Conservation (phyloP, 2,329 filamentous ascomycete genomes). For the Hymenoscyphus albidus region DNA sequence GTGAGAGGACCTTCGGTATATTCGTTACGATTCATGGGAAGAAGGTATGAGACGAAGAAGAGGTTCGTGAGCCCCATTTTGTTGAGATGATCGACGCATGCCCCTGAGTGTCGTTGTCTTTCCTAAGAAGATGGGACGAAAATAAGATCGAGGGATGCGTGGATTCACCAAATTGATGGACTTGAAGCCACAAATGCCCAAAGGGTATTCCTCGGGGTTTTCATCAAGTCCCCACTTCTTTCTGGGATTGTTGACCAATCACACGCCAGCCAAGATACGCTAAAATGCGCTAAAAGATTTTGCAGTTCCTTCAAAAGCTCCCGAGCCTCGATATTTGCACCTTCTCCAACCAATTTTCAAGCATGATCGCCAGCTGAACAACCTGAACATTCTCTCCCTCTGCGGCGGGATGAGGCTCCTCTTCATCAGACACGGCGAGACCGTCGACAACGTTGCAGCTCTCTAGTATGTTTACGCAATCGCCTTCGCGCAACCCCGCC, state of each 20-base stretch:
- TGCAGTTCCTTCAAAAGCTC: not conserved
- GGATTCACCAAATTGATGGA: no score
- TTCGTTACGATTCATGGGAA: slow-evolving; percentile 1
- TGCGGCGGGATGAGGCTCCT: slow-evolving; percentile 56
- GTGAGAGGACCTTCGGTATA: not conserved
- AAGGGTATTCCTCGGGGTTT: no score
- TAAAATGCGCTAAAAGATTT: slow-evolving; percentile 2
- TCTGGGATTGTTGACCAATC: not conserved
- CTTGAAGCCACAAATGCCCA: no score
- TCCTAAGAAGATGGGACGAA: not conserved
- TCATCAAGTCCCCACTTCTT: no score
- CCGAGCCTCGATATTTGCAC: not conserved
- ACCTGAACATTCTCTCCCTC: slow-evolving; percentile 19
- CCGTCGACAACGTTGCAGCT: slow-evolving; percentile 80
- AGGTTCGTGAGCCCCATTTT: not conserved
- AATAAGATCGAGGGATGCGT: no score
- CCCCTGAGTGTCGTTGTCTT: not conserved
- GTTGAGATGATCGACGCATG: not conserved
- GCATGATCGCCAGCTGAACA: slow-evolving; percentile 25
- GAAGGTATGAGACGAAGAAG: not conserved
- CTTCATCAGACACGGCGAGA: slow-evolving; percentile 84
- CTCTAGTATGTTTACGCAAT: slow-evolving; percentile 56
- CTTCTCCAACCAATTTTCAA: slow-evolving; percentile 11
- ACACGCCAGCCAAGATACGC: not conserved
- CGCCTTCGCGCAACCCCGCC: not conserved